These are phyloP conservation scores for Dorcoceras hygrometricum DNA, from an alignment of 257 asterid genomes.

Conservation along the genomic window DNA sequence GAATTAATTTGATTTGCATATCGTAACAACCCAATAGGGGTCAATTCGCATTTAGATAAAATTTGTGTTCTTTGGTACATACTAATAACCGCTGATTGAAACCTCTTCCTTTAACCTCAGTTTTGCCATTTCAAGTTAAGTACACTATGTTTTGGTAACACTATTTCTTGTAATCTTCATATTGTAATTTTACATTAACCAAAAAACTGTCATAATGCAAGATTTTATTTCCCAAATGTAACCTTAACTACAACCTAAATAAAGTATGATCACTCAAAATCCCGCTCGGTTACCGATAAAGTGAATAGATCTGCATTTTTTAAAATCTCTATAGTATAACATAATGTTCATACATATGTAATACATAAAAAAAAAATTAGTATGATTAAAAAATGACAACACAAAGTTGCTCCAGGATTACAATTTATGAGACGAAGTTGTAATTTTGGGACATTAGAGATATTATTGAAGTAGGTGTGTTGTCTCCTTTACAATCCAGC, in stretches of 20 bases:
- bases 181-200: not conserved
- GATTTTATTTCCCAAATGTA: too few species aligned
- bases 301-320: too few species aligned
- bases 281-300: too few species aligned
- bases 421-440: not conserved
- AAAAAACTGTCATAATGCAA: too few species aligned
- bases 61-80: not conserved
- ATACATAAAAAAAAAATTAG: too few species aligned
- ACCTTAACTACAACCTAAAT: too few species aligned
- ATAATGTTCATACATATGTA: too few species aligned
- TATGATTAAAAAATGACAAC: not conserved
- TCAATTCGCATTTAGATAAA: too few species aligned
- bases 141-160: not conserved
- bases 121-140: not conserved
- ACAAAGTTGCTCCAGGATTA: not conserved
- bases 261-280: too few species aligned
- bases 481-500: conserved; percentile 54
- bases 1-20: not conserved
- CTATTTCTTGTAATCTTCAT: too few species aligned
- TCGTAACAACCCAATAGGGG: not conserved
- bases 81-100: not conserved
- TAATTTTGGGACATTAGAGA: conserved; percentile 1
- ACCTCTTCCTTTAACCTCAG: not conserved
- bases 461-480: conserved; percentile 32
- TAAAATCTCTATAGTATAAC: too few species aligned